Conservation (phyloP, 352 stramenopile genomes). For the Phytophthora citrophthora region DNA sequence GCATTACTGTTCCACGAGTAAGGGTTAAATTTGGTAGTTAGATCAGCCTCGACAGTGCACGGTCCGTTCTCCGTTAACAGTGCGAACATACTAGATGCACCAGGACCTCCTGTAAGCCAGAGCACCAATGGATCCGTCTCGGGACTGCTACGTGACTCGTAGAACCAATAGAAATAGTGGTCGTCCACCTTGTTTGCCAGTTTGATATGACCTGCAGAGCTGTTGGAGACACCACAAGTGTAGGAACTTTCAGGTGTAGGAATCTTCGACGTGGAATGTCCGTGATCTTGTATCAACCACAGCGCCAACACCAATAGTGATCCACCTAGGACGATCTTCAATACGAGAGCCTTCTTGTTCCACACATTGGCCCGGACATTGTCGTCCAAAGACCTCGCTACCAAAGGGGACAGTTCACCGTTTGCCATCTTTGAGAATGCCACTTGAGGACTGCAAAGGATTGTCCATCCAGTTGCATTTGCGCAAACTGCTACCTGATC, state of each 20-base stretch:
- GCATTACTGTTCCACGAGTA: slow-evolving; percentile 60
- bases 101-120: slow-evolving; percentile 60
- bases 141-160: slow-evolving; percentile 49
- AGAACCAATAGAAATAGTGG: slow-evolving; percentile 70
- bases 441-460: neutral
- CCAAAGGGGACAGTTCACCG: slow-evolving; percentile 32
- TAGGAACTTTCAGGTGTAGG: neutral
- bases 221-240: slow-evolving; percentile 37
- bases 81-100: slow-evolving; percentile 51
- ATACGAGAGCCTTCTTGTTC: slow-evolving; percentile 16
- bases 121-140: slow-evolving; percentile 73
- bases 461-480: slow-evolving; percentile 5
- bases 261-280: neutral
- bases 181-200: slow-evolving; percentile 53
- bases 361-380: neutral
- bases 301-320: slow-evolving; percentile 24
- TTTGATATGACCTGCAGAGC: slow-evolving; percentile 53
- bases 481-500: slow-evolving; percentile 9
- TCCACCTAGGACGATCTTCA: slow-evolving; percentile 23
- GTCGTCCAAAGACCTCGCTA: slow-evolving; percentile 2
- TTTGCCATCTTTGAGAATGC: slow-evolving; percentile 10
- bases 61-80: slow-evolving; percentile 60
- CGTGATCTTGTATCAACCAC: slow-evolving; percentile 25
- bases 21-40: slow-evolving; percentile 44
- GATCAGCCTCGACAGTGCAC: slow-evolving; percentile 43